A percentile compares a stretch with the other conserved stretches of the same genome.
These are phyloP conservation scores for Suillus weaverae DNA, from an alignment of 768 basidiomycete genomes.

Conservation along the genomic window DNA sequence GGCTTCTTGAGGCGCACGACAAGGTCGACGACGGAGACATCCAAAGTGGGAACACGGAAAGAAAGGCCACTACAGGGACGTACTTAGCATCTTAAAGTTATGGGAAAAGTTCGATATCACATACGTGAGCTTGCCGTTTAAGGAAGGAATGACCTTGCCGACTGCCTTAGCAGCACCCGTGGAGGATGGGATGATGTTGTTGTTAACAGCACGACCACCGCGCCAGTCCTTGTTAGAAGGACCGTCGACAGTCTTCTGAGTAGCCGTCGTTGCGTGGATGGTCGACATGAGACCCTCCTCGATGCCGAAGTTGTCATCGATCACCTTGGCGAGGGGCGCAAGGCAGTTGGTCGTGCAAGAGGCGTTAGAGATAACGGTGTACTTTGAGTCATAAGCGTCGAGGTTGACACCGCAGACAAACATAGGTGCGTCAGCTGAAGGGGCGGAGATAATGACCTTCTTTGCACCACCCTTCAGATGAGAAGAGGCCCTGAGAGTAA, in stretches of 20 bases:
- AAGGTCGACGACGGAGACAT: constrained; percentile 98
- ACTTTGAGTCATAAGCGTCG: constrained; percentile 84
- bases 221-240: constrained; percentile 97
- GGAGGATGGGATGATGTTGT: constrained; percentile 99
- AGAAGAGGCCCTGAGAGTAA: constrained; percentile 64
- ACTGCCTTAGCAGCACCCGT: constrained; percentile 99
- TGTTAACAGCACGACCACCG: constrained; percentile 91
- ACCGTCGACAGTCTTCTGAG: constrained; percentile 93
- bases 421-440: constrained; percentile 96
- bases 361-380: constrained; percentile 96
- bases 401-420: constrained; percentile 95
- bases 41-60: constrained; percentile 96
- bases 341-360: constrained; percentile 99
- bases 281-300: constrained; percentile 99
- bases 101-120: constrained; percentile 24
- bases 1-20: constrained; percentile 88
- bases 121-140: constrained; percentile 98
- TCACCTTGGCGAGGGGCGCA: constrained; percentile 97
- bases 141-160: constrained; percentile 93
- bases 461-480: constrained; percentile 99
- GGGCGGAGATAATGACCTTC: constrained; percentile 99
- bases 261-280: constrained; percentile 95
- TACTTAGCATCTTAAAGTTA: constrained; percentile 10
- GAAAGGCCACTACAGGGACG: constrained; percentile 67
- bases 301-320: constrained; percentile 96